Evolutionary conservation across 805 yeast genomes (phyloP), one percentile per base, ranked within the genome.

Genomic region (Saccharomycopsis fodiens): DNA sequence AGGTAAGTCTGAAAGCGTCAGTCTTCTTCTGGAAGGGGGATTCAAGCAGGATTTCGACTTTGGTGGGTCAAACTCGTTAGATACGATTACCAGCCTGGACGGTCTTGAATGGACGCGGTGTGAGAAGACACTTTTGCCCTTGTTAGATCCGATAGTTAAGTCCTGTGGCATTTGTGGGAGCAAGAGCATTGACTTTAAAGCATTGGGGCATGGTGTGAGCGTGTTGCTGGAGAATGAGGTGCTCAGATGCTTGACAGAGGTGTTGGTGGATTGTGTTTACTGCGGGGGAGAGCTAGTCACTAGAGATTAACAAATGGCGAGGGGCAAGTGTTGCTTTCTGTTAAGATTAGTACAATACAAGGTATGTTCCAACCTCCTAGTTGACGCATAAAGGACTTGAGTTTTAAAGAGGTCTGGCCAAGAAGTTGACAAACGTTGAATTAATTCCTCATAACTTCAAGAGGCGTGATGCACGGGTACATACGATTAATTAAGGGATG

Each of bases 81-180:
- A 27, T n/a, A 8, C 15, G 6, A 21, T 31, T 8, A 19, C 16
- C 13, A n/a, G 31, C 10, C 7, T 15, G 4, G 20, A 38, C 25
- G 60, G 57, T 13, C 64, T 65, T 40, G 25, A 39, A 2, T 69
- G 73, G 73, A 58, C 55, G 30, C 53, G 69, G 22, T 69, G 74
- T 51, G 52, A 62, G 12, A 53, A 62, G 3, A 65, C 70, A 1
- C 47, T 67, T 25, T 49, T 67, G 13, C 74, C 74, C 1, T 42
- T 69, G 5, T 39, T 66, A 27, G 58, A 60, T 6, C 58, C 68
- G 3, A 47, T 58, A 6, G 58, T 65, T 2, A 63, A 59, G 37
- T 47, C 56, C 3, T 69, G 73, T 48, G 59, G 61, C 13, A 63
- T 63, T 4, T 67, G 67, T 46, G 56, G 55, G 1, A 50, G 56